Conservation (phyloP, 495 filamentous ascomycete species). For the Neurospora sp. region DNA sequence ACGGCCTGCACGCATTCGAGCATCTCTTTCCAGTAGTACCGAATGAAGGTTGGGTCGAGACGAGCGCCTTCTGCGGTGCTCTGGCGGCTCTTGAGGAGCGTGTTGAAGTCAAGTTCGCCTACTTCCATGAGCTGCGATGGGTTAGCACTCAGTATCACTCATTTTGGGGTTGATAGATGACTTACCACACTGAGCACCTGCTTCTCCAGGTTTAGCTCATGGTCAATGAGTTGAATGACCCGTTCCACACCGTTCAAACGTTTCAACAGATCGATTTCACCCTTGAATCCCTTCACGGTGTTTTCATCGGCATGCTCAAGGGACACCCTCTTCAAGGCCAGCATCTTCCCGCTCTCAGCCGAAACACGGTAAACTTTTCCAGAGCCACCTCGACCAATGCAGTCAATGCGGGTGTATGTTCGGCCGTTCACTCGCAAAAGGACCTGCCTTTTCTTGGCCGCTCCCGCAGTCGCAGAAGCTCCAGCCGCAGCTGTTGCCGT, state of each 20-base stretch:
- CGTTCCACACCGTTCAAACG: slow-evolving; percentile 75
- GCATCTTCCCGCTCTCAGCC: slow-evolving; percentile 90
- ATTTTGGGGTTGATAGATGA: slow-evolving; percentile 3
- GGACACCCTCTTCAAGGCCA: slow-evolving; percentile 86
- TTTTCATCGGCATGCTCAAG: slow-evolving; percentile 80
- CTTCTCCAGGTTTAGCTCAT: slow-evolving; percentile 83
- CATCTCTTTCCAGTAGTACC: slow-evolving; percentile 99
- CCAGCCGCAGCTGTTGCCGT: slow-evolving; percentile 81
- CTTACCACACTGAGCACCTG: slow-evolving; percentile 72
- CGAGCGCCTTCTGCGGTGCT: slow-evolving; percentile 60
- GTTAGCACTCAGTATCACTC: slow-evolving; percentile 3
- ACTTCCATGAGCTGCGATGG: slow-evolving; percentile 76
- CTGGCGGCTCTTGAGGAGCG: slow-evolving; percentile 60
- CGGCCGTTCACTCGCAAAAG: slow-evolving; percentile 84
- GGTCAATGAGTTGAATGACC: slow-evolving; percentile 84
- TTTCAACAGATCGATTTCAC: slow-evolving; percentile 87
- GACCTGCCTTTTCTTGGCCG: slow-evolving; percentile 61
- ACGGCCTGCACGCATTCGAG: slow-evolving; percentile 87
- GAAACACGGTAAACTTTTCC: slow-evolving; percentile 93
- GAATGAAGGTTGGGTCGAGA: slow-evolving; percentile 83
- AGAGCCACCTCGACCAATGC: slow-evolving; percentile 83
- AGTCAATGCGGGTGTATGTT: slow-evolving; percentile 77
- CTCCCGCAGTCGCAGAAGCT: slow-evolving; percentile 59
- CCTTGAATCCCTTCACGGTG: slow-evolving; percentile 82
- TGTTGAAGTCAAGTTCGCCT: slow-evolving; percentile 89